These are phyloP conservation scores for Aciculoconidium aculeatum DNA, from an alignment of 805 yeast genomes.

Conservation along the genomic window DNA sequence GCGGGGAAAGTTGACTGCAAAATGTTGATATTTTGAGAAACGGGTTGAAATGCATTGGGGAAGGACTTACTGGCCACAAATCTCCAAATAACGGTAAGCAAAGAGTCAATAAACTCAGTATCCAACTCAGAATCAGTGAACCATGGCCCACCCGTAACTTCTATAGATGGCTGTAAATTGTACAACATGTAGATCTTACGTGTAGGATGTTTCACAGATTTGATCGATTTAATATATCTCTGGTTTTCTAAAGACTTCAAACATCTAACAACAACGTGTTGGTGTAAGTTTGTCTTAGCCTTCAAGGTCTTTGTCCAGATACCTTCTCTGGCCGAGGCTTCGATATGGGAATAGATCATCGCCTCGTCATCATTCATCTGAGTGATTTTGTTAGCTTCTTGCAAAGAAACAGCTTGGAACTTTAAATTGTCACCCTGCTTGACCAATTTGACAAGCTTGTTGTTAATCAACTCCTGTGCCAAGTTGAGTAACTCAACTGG, in stretches of 20 bases:
- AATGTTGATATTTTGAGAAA: conserved; percentile 27
- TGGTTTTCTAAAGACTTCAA: conserved; percentile 75
- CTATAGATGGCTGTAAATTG: conserved; percentile 87
- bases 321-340: conserved; percentile 91
- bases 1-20: conserved; percentile 50
- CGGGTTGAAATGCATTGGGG: conserved; percentile 62
- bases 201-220: conserved; percentile 87
- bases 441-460: conserved; percentile 61
- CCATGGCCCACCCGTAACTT: conserved; percentile 99
- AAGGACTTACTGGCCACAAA: conserved; percentile 70
- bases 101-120: conserved; percentile 82
- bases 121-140: conserved; percentile 94
- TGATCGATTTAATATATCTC: conserved; percentile 80
- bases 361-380: conserved; percentile 85
- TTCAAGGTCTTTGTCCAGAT: conserved; percentile 92
- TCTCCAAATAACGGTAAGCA: conserved; percentile 83
- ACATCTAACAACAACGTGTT: conserved; percentile 82
- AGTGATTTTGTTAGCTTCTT: conserved; percentile 72
- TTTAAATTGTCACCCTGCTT: conserved; percentile 60
- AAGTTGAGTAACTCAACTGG: conserved; percentile 40
- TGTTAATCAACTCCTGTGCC: conserved; percentile 48
- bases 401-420: conserved; percentile 67
- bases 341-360: conserved; percentile 84
- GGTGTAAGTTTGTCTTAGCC: conserved; percentile 83
- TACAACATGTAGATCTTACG: conserved; percentile 95